Percentiles rank a stretch among this genome's conserved stretches.
Evolutionary conservation across 257 asterid species (phyloP).

Genomic region (Coffea canephora): DNA sequence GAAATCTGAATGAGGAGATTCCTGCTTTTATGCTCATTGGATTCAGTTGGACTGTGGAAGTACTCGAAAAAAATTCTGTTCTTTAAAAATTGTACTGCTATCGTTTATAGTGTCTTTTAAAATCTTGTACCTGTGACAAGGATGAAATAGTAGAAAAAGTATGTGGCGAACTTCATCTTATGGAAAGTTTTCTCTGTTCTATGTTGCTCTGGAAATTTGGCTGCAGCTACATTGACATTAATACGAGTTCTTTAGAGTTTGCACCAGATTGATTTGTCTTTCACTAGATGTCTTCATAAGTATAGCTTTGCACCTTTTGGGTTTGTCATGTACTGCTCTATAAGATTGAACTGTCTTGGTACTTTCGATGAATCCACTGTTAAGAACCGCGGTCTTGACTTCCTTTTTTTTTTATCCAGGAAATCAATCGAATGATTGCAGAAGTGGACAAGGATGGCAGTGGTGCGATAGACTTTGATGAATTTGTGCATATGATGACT

Average conservation of each 20-base stretch:
- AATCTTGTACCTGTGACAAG: background rate
- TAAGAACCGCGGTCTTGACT: background rate
- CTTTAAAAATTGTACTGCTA: background rate
- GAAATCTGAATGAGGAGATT: background rate
- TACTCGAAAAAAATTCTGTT: background rate
- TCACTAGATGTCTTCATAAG: background rate
- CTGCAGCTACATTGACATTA: background rate
- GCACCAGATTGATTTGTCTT: background rate
- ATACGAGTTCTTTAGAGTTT: no score
- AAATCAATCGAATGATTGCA: slow-evolving; percentile 80
- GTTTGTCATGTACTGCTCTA: background rate
- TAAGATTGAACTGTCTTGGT: background rate
- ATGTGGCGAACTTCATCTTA: background rate
- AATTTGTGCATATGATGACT: slow-evolving; percentile 91
- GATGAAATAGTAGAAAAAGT: background rate
- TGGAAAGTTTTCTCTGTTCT: background rate
- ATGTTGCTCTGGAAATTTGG: background rate
- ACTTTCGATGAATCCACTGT: background rate
- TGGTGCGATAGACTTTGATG: slow-evolving; percentile 92
- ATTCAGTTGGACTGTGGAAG: background rate
- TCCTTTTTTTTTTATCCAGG: slow-evolving; percentile 41
- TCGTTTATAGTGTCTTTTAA: no score
- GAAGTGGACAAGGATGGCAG: slow-evolving; percentile 95
- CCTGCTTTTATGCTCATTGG: background rate
- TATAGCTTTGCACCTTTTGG: background rate